Evolutionary conservation across 148 eudicot species (phyloP).

Genomic region (Chenopodium quinoa): DNA sequence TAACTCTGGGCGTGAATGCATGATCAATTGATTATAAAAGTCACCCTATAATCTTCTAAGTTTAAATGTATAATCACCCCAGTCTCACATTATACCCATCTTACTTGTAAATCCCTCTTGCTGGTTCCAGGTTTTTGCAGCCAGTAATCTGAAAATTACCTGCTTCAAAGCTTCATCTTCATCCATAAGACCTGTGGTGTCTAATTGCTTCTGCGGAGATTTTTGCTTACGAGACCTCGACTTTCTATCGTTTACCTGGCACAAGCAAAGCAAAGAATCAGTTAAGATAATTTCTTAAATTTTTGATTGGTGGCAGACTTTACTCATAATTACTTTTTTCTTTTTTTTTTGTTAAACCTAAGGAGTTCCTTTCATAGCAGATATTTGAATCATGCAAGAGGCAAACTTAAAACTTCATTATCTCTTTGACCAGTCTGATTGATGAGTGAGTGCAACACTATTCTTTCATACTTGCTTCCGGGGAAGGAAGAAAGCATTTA

Average conservation of each 20-base stretch:
- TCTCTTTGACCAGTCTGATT: background rate
- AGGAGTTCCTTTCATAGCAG: background rate
- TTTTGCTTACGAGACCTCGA: constrained; percentile 42
- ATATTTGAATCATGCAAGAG: constrained; percentile 1
- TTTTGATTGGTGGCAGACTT: background rate
- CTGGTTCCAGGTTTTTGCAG: constrained; percentile 2
- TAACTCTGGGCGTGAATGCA: background rate
- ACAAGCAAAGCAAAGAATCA: constrained; percentile 10
- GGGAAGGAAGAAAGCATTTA: background rate
- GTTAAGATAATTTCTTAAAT: background rate
- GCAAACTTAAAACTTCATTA: background rate
- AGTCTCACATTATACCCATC: background rate
- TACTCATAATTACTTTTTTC: background rate
- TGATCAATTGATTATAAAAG: background rate
- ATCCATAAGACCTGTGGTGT: constrained; percentile 40
- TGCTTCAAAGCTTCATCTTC: constrained; percentile 75
- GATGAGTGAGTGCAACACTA: background rate
- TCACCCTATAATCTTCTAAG: background rate
- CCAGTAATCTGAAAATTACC: constrained; percentile 32
- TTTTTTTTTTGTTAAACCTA: background rate
- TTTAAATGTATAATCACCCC: background rate
- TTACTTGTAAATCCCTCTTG: background rate
- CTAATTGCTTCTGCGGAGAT: constrained; percentile 31
- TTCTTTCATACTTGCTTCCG: background rate
- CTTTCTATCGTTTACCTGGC: constrained; percentile 45